Conservation (phyloP, 352 stramenopile genomes). For the Thalassiosira gravida region DNA sequence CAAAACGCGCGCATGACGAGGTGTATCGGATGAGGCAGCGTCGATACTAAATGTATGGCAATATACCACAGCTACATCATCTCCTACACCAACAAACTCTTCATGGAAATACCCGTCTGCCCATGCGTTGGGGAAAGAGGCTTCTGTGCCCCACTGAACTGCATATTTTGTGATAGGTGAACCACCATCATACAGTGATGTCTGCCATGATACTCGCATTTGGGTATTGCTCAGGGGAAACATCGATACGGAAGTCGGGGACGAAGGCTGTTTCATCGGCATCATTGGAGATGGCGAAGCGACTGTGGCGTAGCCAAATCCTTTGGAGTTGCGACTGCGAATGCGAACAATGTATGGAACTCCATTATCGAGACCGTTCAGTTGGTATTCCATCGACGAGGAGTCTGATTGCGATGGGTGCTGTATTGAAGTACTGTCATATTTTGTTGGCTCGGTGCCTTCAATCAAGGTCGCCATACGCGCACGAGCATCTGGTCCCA, state of each 20-base stretch:
- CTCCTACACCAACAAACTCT: constrained; percentile 28
- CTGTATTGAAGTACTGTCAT: constrained; percentile 71
- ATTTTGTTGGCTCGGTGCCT: constrained; percentile 87
- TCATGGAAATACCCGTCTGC: constrained; percentile 47
- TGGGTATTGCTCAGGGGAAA: constrained; percentile 87
- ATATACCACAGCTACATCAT: constrained; percentile 66
- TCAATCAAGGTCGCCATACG: constrained; percentile 84
- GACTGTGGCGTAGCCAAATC: constrained; percentile 65
- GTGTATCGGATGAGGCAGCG: constrained; percentile 55
- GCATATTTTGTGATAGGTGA: constrained; percentile 88
- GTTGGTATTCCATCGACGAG: constrained; percentile 55
- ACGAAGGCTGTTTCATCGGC: constrained; percentile 49
- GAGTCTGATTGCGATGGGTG: constrained; percentile 21
- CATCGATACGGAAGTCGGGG: constrained; percentile 82
- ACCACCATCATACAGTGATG: constrained; percentile 89
- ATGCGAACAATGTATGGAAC: constrained; percentile 90
- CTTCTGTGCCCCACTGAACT: constrained; percentile 91
- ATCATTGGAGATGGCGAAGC: constrained; percentile 48
- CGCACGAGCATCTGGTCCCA: constrained; percentile 89
- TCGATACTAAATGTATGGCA: constrained; percentile 91
- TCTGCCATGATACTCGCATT: constrained; percentile 89
- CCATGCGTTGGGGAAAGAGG: constrained; percentile 60
- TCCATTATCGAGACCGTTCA: constrained; percentile 85
- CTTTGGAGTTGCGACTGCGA: constrained; percentile 86
- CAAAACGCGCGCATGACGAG: constrained; percentile 90